A percentile compares a stretch with the other conserved stretches of the same genome.
These are phyloP conservation scores for Paxillus rubicundulus DNA, from an alignment of 768 basidiomycete species.

Conservation along the genomic window DNA sequence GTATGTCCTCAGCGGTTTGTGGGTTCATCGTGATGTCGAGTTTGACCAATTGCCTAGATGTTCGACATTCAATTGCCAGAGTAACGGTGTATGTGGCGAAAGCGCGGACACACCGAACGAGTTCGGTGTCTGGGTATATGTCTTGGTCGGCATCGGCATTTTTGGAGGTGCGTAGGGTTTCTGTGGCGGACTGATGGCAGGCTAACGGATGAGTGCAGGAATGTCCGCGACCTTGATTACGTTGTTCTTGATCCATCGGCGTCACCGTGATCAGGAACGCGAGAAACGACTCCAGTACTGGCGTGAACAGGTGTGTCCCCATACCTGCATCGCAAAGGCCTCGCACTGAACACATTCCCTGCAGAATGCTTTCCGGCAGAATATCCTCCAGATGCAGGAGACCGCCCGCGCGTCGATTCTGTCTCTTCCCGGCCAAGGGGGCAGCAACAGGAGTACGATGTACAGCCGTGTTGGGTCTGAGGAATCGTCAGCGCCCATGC, in stretches of 20 bases:
- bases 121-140: slow-evolving; percentile 68
- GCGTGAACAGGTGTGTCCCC: slow-evolving; percentile 69
- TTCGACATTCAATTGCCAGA: slow-evolving; percentile 69
- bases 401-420: slow-evolving; percentile 66
- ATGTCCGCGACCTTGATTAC: slow-evolving; percentile 69
- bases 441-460: slow-evolving; percentile 48
- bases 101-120: slow-evolving; percentile 59
- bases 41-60: slow-evolving; percentile 47
- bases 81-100: slow-evolving; percentile 58
- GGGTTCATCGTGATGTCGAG: slow-evolving; percentile 30
- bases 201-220: slow-evolving; percentile 40
- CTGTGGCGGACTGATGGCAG: not conserved
- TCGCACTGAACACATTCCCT: not conserved
- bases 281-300: slow-evolving; percentile 87
- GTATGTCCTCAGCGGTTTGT: slow-evolving; percentile 26
- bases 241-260: slow-evolving; percentile 69
- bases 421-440: slow-evolving; percentile 46
- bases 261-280: slow-evolving; percentile 71
- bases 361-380: slow-evolving; percentile 77
- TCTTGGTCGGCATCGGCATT: slow-evolving; percentile 67
- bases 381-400: slow-evolving; percentile 76
- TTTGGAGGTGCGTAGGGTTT: slow-evolving; percentile 54
- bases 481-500: slow-evolving; percentile 54
- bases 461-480: slow-evolving; percentile 50
- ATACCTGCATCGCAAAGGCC: not conserved